A percentile compares a stretch with the other conserved stretches of the same genome.
These are phyloP conservation scores for Aspergillus sp. DNA, from an alignment of 2,329 filamentous ascomycete species.

Conservation along the genomic window DNA sequence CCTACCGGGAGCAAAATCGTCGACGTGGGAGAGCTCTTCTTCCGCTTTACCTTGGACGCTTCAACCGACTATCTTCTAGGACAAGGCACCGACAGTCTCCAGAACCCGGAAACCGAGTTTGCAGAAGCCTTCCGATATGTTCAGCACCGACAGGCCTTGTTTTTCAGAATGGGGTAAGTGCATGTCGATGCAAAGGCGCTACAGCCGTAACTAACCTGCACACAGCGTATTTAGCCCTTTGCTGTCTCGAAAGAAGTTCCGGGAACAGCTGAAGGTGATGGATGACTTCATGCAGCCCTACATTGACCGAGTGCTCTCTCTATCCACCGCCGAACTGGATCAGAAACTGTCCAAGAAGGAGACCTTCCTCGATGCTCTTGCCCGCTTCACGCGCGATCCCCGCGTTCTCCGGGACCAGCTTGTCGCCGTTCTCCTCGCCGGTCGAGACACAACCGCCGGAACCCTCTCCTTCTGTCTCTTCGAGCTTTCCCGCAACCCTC, in stretches of 20 bases:
- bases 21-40: conserved; percentile 75
- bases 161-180: conserved; percentile 60
- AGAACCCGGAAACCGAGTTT: conserved; percentile 66
- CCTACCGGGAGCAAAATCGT: conserved; percentile 47
- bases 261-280: conserved; percentile 63
- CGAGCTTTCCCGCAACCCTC: conserved; percentile 71
- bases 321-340: conserved; percentile 69
- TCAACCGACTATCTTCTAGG: conserved; percentile 85
- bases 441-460: conserved; percentile 77
- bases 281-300: conserved; percentile 74
- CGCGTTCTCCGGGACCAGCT: conserved; percentile 77
- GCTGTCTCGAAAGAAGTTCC: conserved; percentile 65
- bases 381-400: conserved; percentile 67
- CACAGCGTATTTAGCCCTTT: conserved; percentile 58
- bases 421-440: conserved; percentile 76
- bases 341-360: conserved; percentile 68
- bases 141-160: conserved; percentile 68
- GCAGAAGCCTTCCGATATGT: conserved; percentile 79
- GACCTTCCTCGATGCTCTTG: conserved; percentile 84
- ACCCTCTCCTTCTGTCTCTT: conserved; percentile 81
- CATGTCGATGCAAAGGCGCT: background rate
- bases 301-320: conserved; percentile 69
- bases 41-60: conserved; percentile 78
- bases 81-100: conserved; percentile 62
- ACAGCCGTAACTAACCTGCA: background rate